Percentiles rank a stretch among this genome's conserved stretches.
phyloP scores from a whole-genome alignment of 2,329 filamentous ascomycete species.

The Coleophoma cylindrospora region DNA sequence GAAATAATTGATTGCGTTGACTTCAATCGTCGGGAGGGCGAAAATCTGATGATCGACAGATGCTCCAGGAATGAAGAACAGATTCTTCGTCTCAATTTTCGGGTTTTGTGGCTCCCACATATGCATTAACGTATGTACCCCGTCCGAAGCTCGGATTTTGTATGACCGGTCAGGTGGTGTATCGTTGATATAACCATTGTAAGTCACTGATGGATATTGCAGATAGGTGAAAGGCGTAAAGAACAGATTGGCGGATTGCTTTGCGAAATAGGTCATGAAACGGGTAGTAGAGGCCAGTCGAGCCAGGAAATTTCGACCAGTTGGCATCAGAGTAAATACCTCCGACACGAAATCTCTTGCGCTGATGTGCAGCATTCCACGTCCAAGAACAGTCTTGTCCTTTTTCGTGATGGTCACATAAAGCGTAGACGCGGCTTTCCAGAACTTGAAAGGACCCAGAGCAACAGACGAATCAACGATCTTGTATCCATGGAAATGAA shows the following conservation, averaged over 20 bases:
- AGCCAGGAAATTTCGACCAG: constrained; percentile 39
- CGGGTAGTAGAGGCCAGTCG: constrained; percentile 39
- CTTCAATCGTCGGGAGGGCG: constrained; percentile 56
- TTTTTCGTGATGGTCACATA: constrained; percentile 51
- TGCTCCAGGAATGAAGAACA: constrained; percentile 59
- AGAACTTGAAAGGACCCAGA: constrained; percentile 50
- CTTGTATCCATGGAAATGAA: constrained; percentile 60
- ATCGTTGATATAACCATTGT: constrained; percentile 48
- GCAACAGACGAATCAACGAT: constrained; percentile 55
- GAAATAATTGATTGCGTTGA: constrained; percentile 60
- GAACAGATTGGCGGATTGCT: constrained; percentile 46
- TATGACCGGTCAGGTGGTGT: constrained; percentile 37
- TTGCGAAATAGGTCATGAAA: constrained; percentile 52
- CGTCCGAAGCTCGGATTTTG: constrained; percentile 45
- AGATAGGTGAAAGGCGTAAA: constrained; percentile 48
- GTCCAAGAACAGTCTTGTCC: constrained; percentile 40
- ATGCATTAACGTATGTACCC: constrained; percentile 46
- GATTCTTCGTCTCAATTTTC: constrained; percentile 35
- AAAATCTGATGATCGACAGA: constrained; percentile 60
- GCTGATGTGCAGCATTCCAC: constrained; percentile 53
- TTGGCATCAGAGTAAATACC: constrained; percentile 46
- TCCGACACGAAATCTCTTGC: constrained; percentile 49
- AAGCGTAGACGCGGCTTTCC: constrained; percentile 56
- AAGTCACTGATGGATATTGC: constrained; percentile 45
- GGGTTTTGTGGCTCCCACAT: constrained; percentile 46